These are phyloP conservation scores for Avena insularis DNA, from an alignment of 176 grass and related monocot genomes.

Conservation along the genomic window DNA sequence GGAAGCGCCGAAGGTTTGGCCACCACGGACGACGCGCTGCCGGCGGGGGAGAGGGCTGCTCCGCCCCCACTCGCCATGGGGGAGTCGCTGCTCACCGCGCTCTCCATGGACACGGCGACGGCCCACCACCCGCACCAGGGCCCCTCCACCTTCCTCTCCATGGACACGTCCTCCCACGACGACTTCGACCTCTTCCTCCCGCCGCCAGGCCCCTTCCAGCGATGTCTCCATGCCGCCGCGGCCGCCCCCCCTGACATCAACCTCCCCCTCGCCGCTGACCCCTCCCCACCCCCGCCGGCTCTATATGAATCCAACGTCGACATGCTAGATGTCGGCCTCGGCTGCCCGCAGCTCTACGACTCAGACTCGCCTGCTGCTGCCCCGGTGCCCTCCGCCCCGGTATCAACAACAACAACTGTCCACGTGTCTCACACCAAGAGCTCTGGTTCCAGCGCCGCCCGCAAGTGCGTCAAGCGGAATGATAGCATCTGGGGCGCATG, in stretches of 20 bases:
- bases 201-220: slow-evolving; percentile 61
- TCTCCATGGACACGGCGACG: slow-evolving; percentile 90
- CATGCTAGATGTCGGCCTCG: slow-evolving; percentile 81
- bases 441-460: slow-evolving; percentile 60
- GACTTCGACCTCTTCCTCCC: slow-evolving; percentile 69
- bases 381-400: slow-evolving; percentile 20
- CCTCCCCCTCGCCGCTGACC: slow-evolving; percentile 75
- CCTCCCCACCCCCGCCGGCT: slow-evolving; percentile 63
- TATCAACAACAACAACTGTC: slow-evolving; percentile 30
- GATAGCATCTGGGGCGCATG: slow-evolving; percentile 95
- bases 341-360: slow-evolving; percentile 70
- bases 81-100: slow-evolving; percentile 87
- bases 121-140: slow-evolving; percentile 80
- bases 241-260: slow-evolving; percentile 91
- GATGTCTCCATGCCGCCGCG: slow-evolving; percentile 51
- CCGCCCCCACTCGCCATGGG: slow-evolving; percentile 52
- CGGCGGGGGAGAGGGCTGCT: too few species aligned
- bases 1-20: slow-evolving; percentile 52
- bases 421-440: slow-evolving; percentile 46
- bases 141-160: slow-evolving; percentile 93
- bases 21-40: slow-evolving; percentile 47
- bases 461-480: slow-evolving; percentile 87
- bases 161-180: slow-evolving; percentile 85
- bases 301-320: slow-evolving; percentile 64
- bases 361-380: slow-evolving; percentile 52